Conservation (phyloP, 2,329 filamentous ascomycete species). For the Cladosporium sp. region DNA sequence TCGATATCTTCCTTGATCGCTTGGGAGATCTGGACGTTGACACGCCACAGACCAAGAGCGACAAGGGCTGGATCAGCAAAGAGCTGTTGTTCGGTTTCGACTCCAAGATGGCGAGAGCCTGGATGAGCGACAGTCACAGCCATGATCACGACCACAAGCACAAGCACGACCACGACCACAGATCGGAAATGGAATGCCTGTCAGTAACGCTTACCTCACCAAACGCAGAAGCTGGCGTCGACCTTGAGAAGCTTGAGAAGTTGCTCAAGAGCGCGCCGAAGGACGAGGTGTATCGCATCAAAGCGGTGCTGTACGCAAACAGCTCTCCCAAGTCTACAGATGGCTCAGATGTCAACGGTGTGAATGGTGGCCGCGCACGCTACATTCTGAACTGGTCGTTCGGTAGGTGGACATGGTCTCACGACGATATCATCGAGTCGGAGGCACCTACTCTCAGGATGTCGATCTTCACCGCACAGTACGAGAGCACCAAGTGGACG, state of each 20-base stretch:
- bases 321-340: conserved; percentile 43
- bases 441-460: conserved; percentile 62
- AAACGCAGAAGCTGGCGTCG: conserved; percentile 52
- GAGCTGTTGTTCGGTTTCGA: conserved; percentile 86
- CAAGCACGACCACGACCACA: conserved; percentile 59
- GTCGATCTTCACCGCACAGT: conserved; percentile 73
- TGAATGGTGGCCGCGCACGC: conserved; percentile 46
- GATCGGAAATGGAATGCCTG: conserved; percentile 85
- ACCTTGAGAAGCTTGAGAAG: conserved; percentile 60
- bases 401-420: conserved; percentile 88
- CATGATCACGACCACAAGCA: conserved; percentile 46
- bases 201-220: conserved; percentile 64
- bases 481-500: conserved; percentile 75
- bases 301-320: conserved; percentile 61
- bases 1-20: conserved; percentile 76
- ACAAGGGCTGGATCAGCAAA: conserved; percentile 74
- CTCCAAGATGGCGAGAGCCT: conserved; percentile 66
- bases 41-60: conserved; percentile 76
- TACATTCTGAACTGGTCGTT: conserved; percentile 99
- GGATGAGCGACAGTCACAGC: conserved; percentile 39
- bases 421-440: conserved; percentile 41
- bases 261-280: conserved; percentile 76
- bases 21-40: conserved; percentile 80
- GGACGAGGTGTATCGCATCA: conserved; percentile 95
- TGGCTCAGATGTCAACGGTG: conserved; percentile 37